Evolutionary conservation across 2,329 filamentous ascomycete species (phyloP).

Genomic region (Phoma sp.): DNA sequence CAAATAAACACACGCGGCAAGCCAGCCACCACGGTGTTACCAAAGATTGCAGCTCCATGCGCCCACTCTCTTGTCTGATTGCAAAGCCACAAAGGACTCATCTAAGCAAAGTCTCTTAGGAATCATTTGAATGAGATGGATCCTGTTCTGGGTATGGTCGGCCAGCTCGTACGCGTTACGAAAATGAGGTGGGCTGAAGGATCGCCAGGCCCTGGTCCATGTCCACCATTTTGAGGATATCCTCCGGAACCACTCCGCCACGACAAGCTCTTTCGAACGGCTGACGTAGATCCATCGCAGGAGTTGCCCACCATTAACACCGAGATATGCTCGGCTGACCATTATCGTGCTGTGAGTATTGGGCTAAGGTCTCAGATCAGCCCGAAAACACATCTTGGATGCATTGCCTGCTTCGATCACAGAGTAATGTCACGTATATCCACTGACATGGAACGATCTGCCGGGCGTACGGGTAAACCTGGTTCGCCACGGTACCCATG

Average conservation of each 20-base stretch:
- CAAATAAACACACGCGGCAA: not conserved
- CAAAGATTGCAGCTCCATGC: not conserved
- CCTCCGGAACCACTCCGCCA: constrained; percentile 40
- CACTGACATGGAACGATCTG: constrained; percentile 27
- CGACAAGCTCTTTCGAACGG: constrained; percentile 37
- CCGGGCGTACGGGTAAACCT: constrained; percentile 22
- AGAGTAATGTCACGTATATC: constrained; percentile 9
- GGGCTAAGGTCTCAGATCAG: constrained; percentile 46
- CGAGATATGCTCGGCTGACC: constrained; percentile 38
- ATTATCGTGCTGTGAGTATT: constrained; percentile 26
- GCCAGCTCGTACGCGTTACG: constrained; percentile 11
- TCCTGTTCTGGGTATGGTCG: constrained; percentile 14
- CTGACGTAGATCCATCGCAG: constrained; percentile 45
- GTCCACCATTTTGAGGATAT: constrained; percentile 39
- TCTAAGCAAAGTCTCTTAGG: not conserved
- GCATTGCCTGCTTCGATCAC: constrained; percentile 21
- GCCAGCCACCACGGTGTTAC: constrained; percentile 12
- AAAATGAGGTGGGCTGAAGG: constrained; percentile 21
- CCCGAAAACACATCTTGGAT: constrained; percentile 31
- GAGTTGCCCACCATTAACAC: constrained; percentile 29
- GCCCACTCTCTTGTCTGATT: not conserved
- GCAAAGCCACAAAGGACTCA: not conserved
- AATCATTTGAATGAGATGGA: constrained; percentile 1
- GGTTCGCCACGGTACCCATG: constrained; percentile 27
- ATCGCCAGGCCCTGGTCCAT: constrained; percentile 31